Evolutionary conservation across 495 filamentous ascomycete genomes (phyloP).

Genomic region (Daldinia concentrica): DNA sequence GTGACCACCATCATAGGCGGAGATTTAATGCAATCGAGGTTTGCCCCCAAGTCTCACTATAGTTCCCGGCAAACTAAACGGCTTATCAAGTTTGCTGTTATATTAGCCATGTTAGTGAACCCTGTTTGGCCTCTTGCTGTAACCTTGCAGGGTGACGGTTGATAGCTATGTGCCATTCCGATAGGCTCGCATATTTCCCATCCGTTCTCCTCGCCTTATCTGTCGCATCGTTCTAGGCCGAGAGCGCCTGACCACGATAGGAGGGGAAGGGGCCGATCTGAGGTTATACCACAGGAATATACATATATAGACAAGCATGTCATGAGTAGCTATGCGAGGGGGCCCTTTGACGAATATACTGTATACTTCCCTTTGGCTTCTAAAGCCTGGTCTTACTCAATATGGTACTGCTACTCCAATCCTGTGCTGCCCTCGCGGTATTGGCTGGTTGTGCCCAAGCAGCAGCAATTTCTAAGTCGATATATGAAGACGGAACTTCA

Average conservation of each 20-base stretch:
- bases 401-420: conserved; percentile 3
- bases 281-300: background rate
- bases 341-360: background rate
- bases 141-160: conserved; percentile 28
- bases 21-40: background rate
- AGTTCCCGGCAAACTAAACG: background rate
- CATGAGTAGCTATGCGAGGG: background rate
- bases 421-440: conserved; percentile 12
- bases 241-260: conserved; percentile 4
- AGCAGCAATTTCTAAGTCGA: conserved; percentile 12
- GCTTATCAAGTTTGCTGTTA: conserved; percentile 29
- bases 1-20: background rate
- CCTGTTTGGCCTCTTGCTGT: conserved; percentile 12
- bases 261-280: conserved; percentile 11
- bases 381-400: background rate
- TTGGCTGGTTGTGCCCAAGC: background rate
- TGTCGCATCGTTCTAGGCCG: conserved; percentile 18
- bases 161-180: conserved; percentile 18
- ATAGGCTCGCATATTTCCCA: conserved; percentile 30
- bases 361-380: background rate
- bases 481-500: conserved; percentile 8
- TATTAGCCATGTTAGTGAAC: conserved; percentile 24
- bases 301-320: conserved; percentile 5
- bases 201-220: conserved; percentile 27
- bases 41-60: background rate